Percentiles rank a stretch among this genome's conserved stretches.
Evolutionary conservation across 2,329 filamentous ascomycete genomes (phyloP).

Genomic region (Cladosporium colombiae): DNA sequence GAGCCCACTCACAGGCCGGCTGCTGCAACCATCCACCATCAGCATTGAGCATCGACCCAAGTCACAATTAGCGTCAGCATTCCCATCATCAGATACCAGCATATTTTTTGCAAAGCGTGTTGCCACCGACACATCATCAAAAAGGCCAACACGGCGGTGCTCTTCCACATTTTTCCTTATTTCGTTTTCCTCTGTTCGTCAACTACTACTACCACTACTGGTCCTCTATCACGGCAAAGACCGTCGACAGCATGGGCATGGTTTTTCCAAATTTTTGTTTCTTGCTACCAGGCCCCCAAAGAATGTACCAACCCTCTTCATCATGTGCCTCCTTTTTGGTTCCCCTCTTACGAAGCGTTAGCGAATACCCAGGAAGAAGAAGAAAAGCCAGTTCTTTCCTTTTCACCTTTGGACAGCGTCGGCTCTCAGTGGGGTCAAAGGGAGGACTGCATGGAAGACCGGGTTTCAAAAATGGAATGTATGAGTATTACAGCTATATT

Average conservation of each 20-base stretch:
- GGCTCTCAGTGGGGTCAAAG: not conserved
- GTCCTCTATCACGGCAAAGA: not conserved
- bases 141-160: constrained; percentile 6
- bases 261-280: constrained; percentile 5
- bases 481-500: constrained; percentile 19
- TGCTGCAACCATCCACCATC: constrained; percentile 6
- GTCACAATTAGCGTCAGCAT: constrained; percentile 19
- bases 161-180: not conserved
- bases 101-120: constrained; percentile 18
- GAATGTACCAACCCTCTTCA: constrained; percentile 13
- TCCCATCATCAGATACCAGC: constrained; percentile 18
- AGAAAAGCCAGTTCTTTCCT: not conserved
- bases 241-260: not conserved
- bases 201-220: not conserved
- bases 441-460: not conserved
- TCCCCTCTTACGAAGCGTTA: not conserved
- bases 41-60: constrained; percentile 14
- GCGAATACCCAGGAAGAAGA: constrained; percentile 5
- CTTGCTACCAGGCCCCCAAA: constrained; percentile 8
- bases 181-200: constrained; percentile 7
- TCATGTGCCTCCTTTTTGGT: not conserved
- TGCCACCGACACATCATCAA: constrained; percentile 1
- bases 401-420: constrained; percentile 6
- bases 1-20: not conserved
- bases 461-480: constrained; percentile 11